Evolutionary conservation across 2,329 filamentous ascomycete genomes (phyloP).

Genomic region (Xenosphaeropsis pyriputrescens): DNA sequence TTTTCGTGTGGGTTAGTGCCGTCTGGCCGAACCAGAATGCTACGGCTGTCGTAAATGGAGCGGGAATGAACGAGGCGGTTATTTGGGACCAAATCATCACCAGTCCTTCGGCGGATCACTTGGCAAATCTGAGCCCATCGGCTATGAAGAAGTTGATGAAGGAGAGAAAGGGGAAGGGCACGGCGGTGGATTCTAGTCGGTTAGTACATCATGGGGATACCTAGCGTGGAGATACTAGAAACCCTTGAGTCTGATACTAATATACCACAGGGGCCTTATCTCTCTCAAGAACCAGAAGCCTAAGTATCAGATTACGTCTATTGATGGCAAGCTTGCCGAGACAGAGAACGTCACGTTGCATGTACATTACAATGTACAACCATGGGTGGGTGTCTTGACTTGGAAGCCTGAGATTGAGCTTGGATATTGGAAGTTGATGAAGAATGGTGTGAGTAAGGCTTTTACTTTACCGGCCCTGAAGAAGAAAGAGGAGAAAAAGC

Average conservation of each 20-base stretch:
- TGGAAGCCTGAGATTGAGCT: constrained; percentile 51
- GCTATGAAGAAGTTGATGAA: constrained; percentile 46
- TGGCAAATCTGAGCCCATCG: constrained; percentile 42
- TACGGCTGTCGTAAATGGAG: constrained; percentile 12
- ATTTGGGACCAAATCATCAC: constrained; percentile 97
- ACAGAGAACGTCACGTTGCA: constrained; percentile 61
- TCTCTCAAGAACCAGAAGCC: constrained; percentile 72
- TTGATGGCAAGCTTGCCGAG: constrained; percentile 62
- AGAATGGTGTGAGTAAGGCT: constrained; percentile 45
- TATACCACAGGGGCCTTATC: constrained; percentile 46
- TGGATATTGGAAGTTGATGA: constrained; percentile 49
- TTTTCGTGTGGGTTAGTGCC: constrained; percentile 92
- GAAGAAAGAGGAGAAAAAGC: constrained; percentile 26
- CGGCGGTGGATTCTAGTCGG: constrained; percentile 33
- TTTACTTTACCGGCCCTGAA: constrained; percentile 56
- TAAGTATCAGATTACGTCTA: constrained; percentile 96
- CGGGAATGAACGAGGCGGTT: constrained; percentile 53
- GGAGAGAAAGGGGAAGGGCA: constrained; percentile 35
- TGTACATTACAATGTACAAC: constrained; percentile 93
- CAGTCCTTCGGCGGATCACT: constrained; percentile 47
- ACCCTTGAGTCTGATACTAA: constrained; percentile 1
- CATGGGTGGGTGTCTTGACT: constrained; percentile 79
- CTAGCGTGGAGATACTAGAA: too few species aligned
- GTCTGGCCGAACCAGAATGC: constrained; percentile 36
- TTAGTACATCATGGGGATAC: constrained; percentile 2